Percentiles rank a stretch among this genome's conserved stretches.
Conservation (phyloP, 129 eudicot species). For the Sambucus nigra region DNA sequence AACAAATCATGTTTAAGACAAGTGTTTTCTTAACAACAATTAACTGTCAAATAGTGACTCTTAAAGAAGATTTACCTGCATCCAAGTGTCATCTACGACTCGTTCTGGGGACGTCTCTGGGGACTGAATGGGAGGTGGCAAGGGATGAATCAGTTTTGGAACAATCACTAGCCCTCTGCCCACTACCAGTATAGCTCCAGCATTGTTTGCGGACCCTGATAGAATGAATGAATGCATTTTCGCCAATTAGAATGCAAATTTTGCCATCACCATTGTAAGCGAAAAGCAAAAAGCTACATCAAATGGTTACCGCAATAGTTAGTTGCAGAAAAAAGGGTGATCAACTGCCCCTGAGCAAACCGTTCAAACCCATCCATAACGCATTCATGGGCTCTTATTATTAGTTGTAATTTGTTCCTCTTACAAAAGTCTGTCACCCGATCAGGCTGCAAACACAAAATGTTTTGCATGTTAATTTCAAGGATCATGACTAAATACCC, state of each 20-base stretch:
- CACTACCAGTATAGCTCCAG: constrained; percentile 89
- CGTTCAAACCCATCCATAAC: constrained; percentile 97
- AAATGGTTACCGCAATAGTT: constrained; percentile 75
- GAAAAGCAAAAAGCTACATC: neutral
- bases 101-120: constrained; percentile 97
- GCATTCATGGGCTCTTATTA: constrained; percentile 96
- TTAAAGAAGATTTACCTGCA: constrained; percentile 55
- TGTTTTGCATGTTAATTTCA: too few relatives aligned
- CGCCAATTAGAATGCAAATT: constrained; percentile 14
- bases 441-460: constrained; percentile 81
- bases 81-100: constrained; percentile 67
- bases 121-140: constrained; percentile 87
- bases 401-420: constrained; percentile 82
- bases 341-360: constrained; percentile 91
- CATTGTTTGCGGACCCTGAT: constrained; percentile 96
- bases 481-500: too few relatives aligned
- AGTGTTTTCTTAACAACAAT: too few relatives aligned
- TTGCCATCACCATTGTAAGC: neutral
- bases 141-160: constrained; percentile 88
- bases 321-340: constrained; percentile 95
- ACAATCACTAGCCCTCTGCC: constrained; percentile 89
- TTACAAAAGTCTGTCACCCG: constrained; percentile 90
- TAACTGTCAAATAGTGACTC: too few relatives aligned
- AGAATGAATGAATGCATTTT: constrained; percentile 11
- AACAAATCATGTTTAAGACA: too few relatives aligned